Evolutionary conservation across 2,329 filamentous ascomycete species (phyloP).

Genomic region (Penicillium janthinellum): DNA sequence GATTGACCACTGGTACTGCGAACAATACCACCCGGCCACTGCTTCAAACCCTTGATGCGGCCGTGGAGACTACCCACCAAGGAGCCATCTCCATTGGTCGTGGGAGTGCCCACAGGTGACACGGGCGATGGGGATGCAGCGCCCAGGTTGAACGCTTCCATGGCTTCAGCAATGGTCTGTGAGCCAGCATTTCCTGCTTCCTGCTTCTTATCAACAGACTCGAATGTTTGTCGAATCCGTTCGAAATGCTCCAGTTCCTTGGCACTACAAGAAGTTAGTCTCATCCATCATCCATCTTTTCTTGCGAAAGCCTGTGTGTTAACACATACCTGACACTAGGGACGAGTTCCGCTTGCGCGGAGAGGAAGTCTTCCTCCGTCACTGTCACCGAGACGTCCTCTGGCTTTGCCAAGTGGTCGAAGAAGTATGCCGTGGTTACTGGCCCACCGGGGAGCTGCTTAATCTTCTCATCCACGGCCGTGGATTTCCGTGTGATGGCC

Average conservation of each 20-base stretch:
- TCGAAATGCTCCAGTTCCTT: slow-evolving; percentile 94
- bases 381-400: slow-evolving; percentile 88
- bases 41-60: slow-evolving; percentile 37
- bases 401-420: slow-evolving; percentile 83
- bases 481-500: slow-evolving; percentile 88
- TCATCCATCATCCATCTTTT: not conserved
- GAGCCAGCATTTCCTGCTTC: slow-evolving; percentile 27
- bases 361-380: slow-evolving; percentile 81
- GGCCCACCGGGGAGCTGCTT: slow-evolving; percentile 59
- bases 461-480: slow-evolving; percentile 81
- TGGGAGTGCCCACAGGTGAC: slow-evolving; percentile 22
- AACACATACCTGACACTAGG: slow-evolving; percentile 69
- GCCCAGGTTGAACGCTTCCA: slow-evolving; percentile 38
- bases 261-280: slow-evolving; percentile 57
- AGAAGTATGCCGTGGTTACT: slow-evolving; percentile 89
- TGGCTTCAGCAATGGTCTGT: slow-evolving; percentile 42
- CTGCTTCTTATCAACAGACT: slow-evolving; percentile 57
- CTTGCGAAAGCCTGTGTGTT: not conserved
- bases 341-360: slow-evolving; percentile 82
- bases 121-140: slow-evolving; percentile 9
- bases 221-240: slow-evolving; percentile 77
- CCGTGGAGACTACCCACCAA: slow-evolving; percentile 22
- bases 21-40: slow-evolving; percentile 27
- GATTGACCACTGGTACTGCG: slow-evolving; percentile 37
- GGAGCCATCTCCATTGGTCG: slow-evolving; percentile 31